Evolutionary conservation across 2,329 filamentous ascomycete species (phyloP).

Genomic region (Eurotiales sp.): DNA sequence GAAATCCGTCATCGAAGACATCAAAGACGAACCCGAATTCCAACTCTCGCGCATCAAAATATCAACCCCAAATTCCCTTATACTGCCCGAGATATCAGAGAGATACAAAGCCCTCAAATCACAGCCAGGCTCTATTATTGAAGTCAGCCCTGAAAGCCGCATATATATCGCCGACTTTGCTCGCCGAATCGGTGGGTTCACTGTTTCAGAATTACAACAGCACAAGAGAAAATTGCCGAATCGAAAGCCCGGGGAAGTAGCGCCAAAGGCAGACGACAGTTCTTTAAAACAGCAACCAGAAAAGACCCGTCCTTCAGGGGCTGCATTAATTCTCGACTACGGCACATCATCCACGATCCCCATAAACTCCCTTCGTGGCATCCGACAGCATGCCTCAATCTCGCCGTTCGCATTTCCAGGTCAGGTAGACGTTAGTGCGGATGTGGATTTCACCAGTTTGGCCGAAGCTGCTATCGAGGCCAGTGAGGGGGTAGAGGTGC

Average conservation of each 20-base stretch:
- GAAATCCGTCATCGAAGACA: conserved; percentile 49
- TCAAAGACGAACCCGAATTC: conserved; percentile 68
- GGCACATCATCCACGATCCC: conserved; percentile 76
- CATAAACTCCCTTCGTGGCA: conserved; percentile 84
- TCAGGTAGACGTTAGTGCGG: conserved; percentile 80
- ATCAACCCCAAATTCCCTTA: conserved; percentile 75
- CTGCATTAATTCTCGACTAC: conserved; percentile 94
- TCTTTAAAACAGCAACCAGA: conserved; percentile 17
- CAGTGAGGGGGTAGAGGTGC: conserved; percentile 79
- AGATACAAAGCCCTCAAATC: conserved; percentile 74
- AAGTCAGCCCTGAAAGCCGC: conserved; percentile 84
- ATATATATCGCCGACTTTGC: conserved; percentile 80
- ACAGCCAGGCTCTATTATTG: conserved; percentile 68
- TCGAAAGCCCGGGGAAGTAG: conserved; percentile 7
- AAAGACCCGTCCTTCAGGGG: conserved; percentile 68
- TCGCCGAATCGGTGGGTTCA: conserved; percentile 70
- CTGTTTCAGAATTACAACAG: conserved; percentile 21
- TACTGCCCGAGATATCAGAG: conserved; percentile 75
- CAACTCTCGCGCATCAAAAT: conserved; percentile 73
- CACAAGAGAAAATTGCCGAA: background rate
- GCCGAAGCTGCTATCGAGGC: conserved; percentile 76
- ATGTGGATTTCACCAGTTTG: conserved; percentile 87
- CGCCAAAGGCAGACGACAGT: background rate
- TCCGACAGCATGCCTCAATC: conserved; percentile 70
- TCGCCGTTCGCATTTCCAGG: conserved; percentile 78